Base-by-base conservation (phyloP, 768 basidiomycete species). In the Kwoniella dejecticola region DNA sequence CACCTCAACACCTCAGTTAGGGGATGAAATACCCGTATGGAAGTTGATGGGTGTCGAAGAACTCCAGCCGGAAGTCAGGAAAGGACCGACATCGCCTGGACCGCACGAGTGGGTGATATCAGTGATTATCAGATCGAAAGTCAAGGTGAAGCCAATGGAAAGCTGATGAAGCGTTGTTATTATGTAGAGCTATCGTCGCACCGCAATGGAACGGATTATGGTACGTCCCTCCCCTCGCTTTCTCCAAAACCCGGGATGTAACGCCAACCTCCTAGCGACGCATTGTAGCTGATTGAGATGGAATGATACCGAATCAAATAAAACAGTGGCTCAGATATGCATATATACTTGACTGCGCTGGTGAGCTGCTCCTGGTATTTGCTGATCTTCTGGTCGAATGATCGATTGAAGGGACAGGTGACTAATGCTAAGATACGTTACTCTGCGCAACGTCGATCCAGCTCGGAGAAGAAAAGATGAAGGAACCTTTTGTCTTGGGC, bases 271-370 rank as follows among this genome's bases (percentile, higher is more conserved):
- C n/a, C n/a, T n/a, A n/a, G n/a, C n/a, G n/a, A n/a, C n/a, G n/a
- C n/a, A n/a, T n/a, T n/a, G n/a, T n/a, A n/a, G 7, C 29, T 30
- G 15, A 13, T 52, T 13, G 7, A 12, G 12, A 13, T 33, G 36
- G n/a, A 10, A 21, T 2, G n/a, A 21, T 12, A 38, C 13, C 50
- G 2, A 30, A 52, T 24, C 11, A 33, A 11, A 19, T 42, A 6
- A 44, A 30, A 24, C 19, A 67, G 66, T 38, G 66, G 66, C 8
- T 67, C 66, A 27, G 66, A 67, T 52, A 63, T 63, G 60, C 66
- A 67, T 31, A 60, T 63, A 33, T 62, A 38, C 56, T 29, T 59
- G 3, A 40, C 42, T 23, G 60, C 42, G 6, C 21, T 58, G 30
- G 52, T 58, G n/a, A 46, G 50, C 52, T 54, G n/a, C 46, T 29